Evolutionary conservation across 257 asterid species (phyloP).

Genomic region (Cinchona pubescens): DNA sequence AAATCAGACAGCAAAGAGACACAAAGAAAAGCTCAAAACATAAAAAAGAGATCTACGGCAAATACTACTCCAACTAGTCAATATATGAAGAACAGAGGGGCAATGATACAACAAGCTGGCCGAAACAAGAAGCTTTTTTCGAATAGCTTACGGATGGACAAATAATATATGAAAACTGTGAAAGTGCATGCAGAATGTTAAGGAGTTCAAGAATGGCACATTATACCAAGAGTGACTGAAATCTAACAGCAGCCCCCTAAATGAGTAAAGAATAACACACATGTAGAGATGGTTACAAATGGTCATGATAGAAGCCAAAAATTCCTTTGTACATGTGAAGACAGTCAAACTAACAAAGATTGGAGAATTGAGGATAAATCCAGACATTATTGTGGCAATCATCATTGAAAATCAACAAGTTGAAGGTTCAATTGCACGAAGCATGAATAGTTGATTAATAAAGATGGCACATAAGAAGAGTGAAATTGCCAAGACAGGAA

Average conservation of each 20-base stretch:
- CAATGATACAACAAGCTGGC: neutral
- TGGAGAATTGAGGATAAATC: neutral
- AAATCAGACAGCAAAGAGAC: neutral
- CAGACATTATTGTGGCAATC: neutral
- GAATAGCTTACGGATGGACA: neutral
- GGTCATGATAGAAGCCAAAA: neutral
- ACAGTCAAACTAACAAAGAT: neutral
- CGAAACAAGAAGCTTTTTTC: neutral
- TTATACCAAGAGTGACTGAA: neutral
- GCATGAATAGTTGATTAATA: neutral
- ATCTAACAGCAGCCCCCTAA: neutral
- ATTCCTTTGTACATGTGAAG: neutral
- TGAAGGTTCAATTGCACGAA: neutral
- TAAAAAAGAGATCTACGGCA: too few relatives aligned
- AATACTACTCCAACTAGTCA: too few relatives aligned
- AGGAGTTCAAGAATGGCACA: neutral
- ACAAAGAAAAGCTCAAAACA: too few relatives aligned
- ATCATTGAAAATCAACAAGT: neutral
- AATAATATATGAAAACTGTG: neutral
- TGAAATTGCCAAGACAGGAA: neutral
- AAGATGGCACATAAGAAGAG: neutral
- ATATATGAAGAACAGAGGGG: neutral
- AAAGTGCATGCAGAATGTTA: too few relatives aligned
- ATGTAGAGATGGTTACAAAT: neutral
- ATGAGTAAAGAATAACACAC: neutral